These are phyloP conservation scores for Sinapis alba DNA, from an alignment of 441 rosid species.

Conservation along the genomic window DNA sequence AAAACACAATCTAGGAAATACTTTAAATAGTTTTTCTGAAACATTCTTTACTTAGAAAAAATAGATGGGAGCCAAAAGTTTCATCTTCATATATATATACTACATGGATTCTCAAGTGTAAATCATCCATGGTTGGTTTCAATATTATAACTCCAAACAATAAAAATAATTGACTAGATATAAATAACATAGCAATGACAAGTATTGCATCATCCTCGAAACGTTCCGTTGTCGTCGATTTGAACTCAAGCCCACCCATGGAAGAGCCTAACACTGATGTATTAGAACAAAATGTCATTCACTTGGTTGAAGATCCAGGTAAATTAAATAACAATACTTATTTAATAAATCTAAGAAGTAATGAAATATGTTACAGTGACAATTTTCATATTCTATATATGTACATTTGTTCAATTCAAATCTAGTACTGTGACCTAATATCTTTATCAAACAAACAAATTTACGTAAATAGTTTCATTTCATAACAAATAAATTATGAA, in stretches of 20 bases:
- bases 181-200: background rate
- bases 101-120: background rate
- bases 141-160: background rate
- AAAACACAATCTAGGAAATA: background rate
- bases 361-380: background rate
- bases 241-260: background rate
- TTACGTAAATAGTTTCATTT: background rate
- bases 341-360: background rate
- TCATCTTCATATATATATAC: background rate
- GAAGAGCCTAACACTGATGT: background rate
- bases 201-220: background rate
- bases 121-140: constrained; percentile 1
- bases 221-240: background rate
- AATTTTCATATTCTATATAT: background rate
- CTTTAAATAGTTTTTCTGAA: background rate
- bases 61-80: background rate
- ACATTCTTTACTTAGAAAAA: background rate
- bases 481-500: background rate
- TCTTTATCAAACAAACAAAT: background rate
- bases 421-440: background rate
- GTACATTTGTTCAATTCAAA: background rate
- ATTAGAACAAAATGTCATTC: background rate
- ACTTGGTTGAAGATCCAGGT: background rate
- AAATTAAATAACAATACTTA: background rate
- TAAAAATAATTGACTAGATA: background rate